A percentile compares a stretch with the other conserved stretches of the same genome.
phyloP scores from a whole-genome alignment of 2,329 filamentous ascomycete genomes.

The Lachnellula arida region DNA sequence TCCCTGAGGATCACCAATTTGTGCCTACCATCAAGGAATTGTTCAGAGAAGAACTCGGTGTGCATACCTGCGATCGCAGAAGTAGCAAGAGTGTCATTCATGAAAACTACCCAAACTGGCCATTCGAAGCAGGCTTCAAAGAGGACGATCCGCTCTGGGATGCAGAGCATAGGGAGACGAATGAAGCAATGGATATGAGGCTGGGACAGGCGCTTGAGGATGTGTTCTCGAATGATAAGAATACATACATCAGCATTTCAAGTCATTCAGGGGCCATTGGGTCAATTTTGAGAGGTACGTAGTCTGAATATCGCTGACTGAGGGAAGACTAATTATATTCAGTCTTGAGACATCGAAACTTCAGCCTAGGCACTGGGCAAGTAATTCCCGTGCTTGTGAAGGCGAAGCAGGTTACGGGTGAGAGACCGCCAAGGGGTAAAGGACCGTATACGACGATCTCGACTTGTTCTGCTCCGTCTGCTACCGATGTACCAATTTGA shows the following conservation, averaged over 20 bases:
- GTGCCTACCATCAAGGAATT: conserved; percentile 58
- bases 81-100: conserved; percentile 50
- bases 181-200: conserved; percentile 44
- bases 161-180: conserved; percentile 39
- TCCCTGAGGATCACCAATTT: conserved; percentile 50
- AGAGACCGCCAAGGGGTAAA: conserved; percentile 1
- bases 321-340: background rate
- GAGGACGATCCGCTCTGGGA: conserved; percentile 52
- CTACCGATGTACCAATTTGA: background rate
- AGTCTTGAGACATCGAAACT: conserved; percentile 57
- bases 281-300: conserved; percentile 40
- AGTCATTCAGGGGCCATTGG: conserved; percentile 56
- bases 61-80: conserved; percentile 65
- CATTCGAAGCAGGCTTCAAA: conserved; percentile 56
- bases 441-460: conserved; percentile 4
- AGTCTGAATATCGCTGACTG: background rate
- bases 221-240: conserved; percentile 48
- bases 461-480: background rate
- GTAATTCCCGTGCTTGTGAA: conserved; percentile 65
- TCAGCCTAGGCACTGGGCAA: conserved; percentile 60
- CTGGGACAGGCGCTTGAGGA: conserved; percentile 50
- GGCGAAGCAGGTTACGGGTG: conserved; percentile 40
- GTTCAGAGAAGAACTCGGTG: conserved; percentile 61
- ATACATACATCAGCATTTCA: conserved; percentile 55
- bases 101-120: conserved; percentile 46